Percentiles rank a stretch among this genome's conserved stretches.
phyloP scores from a whole-genome alignment of 768 basidiomycete species.

The Collybia mongolica region DNA sequence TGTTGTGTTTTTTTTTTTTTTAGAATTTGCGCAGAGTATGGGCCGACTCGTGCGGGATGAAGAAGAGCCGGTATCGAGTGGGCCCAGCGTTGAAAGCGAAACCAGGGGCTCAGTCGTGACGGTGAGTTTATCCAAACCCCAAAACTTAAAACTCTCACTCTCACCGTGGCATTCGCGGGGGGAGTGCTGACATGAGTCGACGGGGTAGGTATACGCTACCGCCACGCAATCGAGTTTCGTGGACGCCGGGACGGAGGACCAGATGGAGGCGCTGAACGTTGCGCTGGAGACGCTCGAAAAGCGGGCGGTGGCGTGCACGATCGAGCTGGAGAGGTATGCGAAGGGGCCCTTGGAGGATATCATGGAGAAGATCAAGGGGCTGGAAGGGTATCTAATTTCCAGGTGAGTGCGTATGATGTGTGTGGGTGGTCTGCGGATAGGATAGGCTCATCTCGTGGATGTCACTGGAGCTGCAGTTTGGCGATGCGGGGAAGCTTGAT shows the following conservation, averaged over 20 bases:
- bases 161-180: no score
- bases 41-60: conserved; percentile 1
- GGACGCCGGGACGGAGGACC: not conserved
- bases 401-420: no score
- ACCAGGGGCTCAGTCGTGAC: conserved; percentile 1
- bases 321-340: not conserved
- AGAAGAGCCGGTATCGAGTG: not conserved
- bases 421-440: no score
- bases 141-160: no score
- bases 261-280: not conserved
- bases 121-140: not conserved
- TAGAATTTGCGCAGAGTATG: conserved; percentile 3
- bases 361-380: no score
- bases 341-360: not conserved
- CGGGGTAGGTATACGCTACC: not conserved
- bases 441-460: no score
- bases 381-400: no score
- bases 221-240: not conserved
- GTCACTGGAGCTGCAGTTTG: no score
- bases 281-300: not conserved
- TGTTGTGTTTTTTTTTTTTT: not conserved
- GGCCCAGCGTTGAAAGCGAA: conserved; percentile 4
- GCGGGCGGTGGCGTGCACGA: not conserved
- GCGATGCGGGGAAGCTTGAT: no score
- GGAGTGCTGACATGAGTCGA: not conserved